Evolutionary conservation across 2,329 filamentous ascomycete species (phyloP).

Genomic region (Ophiostoma ulmi): DNA sequence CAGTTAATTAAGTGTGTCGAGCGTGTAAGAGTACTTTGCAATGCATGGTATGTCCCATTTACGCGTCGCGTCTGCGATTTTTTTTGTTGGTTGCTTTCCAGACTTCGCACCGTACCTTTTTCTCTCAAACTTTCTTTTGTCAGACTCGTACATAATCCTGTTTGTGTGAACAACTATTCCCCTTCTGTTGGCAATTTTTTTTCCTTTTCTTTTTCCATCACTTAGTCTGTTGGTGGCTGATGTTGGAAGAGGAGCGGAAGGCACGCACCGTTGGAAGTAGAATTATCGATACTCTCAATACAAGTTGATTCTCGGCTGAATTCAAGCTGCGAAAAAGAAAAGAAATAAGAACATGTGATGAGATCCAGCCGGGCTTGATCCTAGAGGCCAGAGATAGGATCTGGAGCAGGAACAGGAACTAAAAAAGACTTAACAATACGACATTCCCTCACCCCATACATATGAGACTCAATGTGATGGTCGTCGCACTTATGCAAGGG

Average conservation of each 20-base stretch:
- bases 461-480: not conserved
- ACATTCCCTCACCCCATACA: not conserved
- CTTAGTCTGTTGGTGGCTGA: not conserved
- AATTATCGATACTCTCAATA: not conserved
- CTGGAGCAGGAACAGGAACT: not conserved
- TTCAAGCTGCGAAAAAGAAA: not conserved
- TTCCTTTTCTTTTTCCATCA: not conserved
- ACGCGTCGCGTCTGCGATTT: not conserved
- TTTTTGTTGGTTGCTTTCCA: not conserved
- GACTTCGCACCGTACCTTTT: not conserved
- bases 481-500: conserved; percentile 11
- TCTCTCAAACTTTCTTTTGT: not conserved
- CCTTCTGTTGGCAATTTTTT: no score
- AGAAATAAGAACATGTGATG: conserved; percentile 2
- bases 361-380: not conserved
- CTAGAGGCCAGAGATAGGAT: conserved; percentile 9
- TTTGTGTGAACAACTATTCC: not conserved
- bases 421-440: not conserved
- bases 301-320: no score
- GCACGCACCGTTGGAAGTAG: conserved; percentile 10
- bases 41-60: conserved; percentile 10
- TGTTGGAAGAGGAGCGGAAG: not conserved
- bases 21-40: not conserved
- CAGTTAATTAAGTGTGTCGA: not conserved
- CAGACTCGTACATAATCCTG: not conserved